phyloP scores from a whole-genome alignment of 2,329 filamentous ascomycete genomes.

The Cladosporium sp. region DNA sequence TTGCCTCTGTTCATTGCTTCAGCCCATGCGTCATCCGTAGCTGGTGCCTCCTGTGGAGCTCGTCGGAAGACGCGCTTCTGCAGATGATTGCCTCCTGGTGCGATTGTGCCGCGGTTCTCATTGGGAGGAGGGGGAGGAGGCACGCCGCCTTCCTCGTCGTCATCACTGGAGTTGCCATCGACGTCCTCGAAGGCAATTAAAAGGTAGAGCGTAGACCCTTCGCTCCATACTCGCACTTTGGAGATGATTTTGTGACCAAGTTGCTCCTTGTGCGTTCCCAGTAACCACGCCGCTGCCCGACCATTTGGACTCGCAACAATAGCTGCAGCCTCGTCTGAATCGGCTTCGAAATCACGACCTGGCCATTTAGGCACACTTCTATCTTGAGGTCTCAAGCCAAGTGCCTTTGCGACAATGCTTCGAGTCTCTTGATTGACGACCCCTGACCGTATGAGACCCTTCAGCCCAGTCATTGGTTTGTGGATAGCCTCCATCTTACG shows the following conservation, averaged over 20 bases:
- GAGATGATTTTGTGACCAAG: conserved; percentile 12
- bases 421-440: conserved; percentile 1
- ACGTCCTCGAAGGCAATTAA: conserved; percentile 8
- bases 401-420: not conserved
- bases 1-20: not conserved
- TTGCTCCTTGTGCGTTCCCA: conserved; percentile 2
- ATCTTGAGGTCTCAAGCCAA: not conserved
- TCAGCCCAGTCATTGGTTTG: conserved; percentile 1
- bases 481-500: not conserved
- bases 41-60: not conserved
- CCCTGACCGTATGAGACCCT: not conserved
- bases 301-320: conserved; percentile 9
- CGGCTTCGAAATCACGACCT: not conserved
- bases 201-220: not conserved
- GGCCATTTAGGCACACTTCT: not conserved
- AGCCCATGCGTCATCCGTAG: not conserved
- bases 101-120: not conserved
- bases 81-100: not conserved
- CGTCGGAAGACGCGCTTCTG: not conserved
- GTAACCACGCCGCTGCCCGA: not conserved
- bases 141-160: conserved; percentile 2
- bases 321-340: conserved; percentile 4
- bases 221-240: not conserved
- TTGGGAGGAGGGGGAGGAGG: not conserved
- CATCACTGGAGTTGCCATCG: not conserved